phyloP scores from a whole-genome alignment of 805 yeast genomes.

The Zygosaccharomyces kombuchaensis region DNA sequence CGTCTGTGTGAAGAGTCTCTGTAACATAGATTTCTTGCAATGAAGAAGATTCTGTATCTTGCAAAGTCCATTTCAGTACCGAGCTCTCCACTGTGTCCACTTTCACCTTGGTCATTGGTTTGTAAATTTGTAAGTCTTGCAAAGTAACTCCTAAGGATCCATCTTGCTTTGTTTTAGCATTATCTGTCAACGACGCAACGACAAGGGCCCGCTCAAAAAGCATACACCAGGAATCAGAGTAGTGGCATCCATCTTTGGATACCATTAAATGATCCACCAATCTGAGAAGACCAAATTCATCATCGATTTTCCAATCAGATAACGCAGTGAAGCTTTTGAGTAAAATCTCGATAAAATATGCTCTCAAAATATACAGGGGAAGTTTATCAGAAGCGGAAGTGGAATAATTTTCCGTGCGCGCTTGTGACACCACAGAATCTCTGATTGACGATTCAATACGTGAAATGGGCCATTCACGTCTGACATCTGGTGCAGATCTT shows the following conservation, averaged over 20 bases:
- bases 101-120: conserved; percentile 11
- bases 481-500: not conserved
- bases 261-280: conserved; percentile 35
- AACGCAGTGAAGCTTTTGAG: conserved; percentile 20
- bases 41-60: not conserved
- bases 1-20: conserved; percentile 27
- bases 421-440: not conserved
- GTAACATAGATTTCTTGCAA: conserved; percentile 19
- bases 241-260: conserved; percentile 29
- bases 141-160: conserved; percentile 11
- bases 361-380: conserved; percentile 24
- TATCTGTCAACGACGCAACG: conserved; percentile 13
- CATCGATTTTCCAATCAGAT: conserved; percentile 29
- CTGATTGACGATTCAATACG: not conserved
- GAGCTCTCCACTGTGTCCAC: conserved; percentile 25
- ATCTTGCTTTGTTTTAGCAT: conserved; percentile 5
- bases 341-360: conserved; percentile 24
- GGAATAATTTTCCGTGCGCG: conserved; percentile 10
- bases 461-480: conserved; percentile 4
- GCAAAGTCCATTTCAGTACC: conserved; percentile 19
- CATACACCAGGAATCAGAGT: conserved; percentile 31
- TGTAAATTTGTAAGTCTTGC: conserved; percentile 14
- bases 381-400: conserved; percentile 9
- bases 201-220: conserved; percentile 32
- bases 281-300: conserved; percentile 35